Conservation (phyloP, 1,139 yeast genomes). For the Hanseniaspora sp. region DNA sequence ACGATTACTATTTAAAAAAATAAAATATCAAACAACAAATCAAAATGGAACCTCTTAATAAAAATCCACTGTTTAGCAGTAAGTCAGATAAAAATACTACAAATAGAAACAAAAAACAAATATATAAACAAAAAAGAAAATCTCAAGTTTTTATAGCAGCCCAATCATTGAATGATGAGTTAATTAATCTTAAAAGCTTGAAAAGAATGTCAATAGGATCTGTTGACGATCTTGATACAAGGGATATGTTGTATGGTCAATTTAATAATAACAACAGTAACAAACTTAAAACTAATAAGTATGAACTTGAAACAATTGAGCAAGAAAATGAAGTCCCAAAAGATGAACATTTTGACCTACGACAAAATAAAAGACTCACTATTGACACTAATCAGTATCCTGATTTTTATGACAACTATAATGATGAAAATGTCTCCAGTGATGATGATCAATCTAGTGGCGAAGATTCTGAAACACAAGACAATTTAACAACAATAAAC, state of each 20-base stretch:
- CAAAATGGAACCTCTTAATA: not conserved
- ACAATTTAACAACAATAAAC: not conserved
- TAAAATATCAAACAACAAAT: too few species aligned
- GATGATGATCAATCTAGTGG: constrained; percentile 6
- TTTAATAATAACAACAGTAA: not conserved
- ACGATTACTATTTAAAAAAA: too few species aligned
- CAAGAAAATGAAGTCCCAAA: not conserved
- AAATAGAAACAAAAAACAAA: constrained; percentile 5
- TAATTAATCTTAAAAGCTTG: constrained; percentile 27
- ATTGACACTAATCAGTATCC: constrained; percentile 5
- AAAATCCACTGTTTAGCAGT: constrained; percentile 13
- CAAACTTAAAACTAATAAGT: not conserved
- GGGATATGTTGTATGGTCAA: constrained; percentile 24
- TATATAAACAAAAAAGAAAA: constrained; percentile 23
- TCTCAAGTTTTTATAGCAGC: constrained; percentile 31
- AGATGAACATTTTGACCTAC: not conserved
- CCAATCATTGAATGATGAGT: constrained; percentile 27
- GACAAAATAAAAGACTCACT: constrained; percentile 10
- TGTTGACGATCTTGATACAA: constrained; percentile 28
- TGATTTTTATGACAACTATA: constrained; percentile 11
- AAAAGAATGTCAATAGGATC: constrained; percentile 31
- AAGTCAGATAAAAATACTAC: constrained; percentile 5
- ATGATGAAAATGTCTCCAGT: constrained; percentile 13
- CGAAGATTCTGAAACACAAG: not conserved
- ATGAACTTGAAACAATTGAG: not conserved